phyloP scores from a whole-genome alignment of 2,329 filamentous ascomycete species.

The Delphinella strobiligena region DNA sequence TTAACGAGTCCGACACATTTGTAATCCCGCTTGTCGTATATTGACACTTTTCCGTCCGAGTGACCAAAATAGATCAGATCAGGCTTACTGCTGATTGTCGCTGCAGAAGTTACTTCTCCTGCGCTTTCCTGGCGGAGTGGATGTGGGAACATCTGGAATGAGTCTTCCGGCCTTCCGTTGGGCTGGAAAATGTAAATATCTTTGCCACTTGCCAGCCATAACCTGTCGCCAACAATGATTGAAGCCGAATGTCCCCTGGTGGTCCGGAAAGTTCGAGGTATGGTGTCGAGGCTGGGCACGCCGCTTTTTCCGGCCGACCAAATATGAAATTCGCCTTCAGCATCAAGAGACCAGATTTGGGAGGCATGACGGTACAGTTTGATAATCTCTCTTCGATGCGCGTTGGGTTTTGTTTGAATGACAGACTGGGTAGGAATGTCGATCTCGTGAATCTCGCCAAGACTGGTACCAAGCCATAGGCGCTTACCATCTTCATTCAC shows the following conservation, averaged over 20 bases:
- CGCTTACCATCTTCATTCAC: constrained; percentile 69
- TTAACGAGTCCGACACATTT: constrained; percentile 69
- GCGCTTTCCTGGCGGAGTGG: constrained; percentile 60
- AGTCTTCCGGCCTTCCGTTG: constrained; percentile 50
- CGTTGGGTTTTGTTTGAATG: constrained; percentile 53
- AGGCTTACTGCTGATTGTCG: constrained; percentile 60
- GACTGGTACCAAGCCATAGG: constrained; percentile 82
- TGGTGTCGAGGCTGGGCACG: constrained; percentile 60
- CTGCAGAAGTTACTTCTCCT: constrained; percentile 78
- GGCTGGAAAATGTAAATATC: constrained; percentile 77
- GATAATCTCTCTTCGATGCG: constrained; percentile 70
- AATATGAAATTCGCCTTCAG: constrained; percentile 72
- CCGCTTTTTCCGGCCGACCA: constrained; percentile 74
- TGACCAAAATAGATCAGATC: constrained; percentile 84
- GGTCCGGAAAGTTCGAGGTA: constrained; percentile 65
- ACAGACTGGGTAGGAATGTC: constrained; percentile 66
- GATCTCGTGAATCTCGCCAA: constrained; percentile 79
- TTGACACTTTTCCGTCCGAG: constrained; percentile 81
- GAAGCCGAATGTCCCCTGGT: constrained; percentile 78
- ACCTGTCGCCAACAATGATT: constrained; percentile 67
- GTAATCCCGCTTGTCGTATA: constrained; percentile 74
- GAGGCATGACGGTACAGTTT: constrained; percentile 78
- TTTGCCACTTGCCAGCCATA: constrained; percentile 84
- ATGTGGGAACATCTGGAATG: constrained; percentile 63
- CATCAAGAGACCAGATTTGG: constrained; percentile 90